phyloP scores from a whole-genome alignment of 352 stramenopile species.

The Elongisporangium senticosum region DNA sequence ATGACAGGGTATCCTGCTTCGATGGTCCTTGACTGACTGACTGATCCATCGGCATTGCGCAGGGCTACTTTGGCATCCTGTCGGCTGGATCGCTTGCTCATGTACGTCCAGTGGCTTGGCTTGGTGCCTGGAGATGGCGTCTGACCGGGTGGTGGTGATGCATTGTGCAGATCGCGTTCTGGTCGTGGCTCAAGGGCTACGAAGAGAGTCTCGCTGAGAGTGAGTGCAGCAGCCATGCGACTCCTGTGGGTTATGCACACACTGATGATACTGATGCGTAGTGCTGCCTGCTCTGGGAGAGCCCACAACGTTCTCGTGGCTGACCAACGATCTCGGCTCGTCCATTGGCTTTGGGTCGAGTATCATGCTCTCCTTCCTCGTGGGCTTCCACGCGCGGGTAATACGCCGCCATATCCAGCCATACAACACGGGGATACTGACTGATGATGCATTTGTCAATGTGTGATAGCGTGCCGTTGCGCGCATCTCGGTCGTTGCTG shows the following conservation, averaged over 20 bases:
- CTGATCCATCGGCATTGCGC: neutral
- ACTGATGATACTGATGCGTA: constrained; percentile 7
- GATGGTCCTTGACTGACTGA: neutral
- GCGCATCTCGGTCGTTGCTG: constrained; percentile 69
- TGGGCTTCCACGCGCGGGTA: constrained; percentile 81
- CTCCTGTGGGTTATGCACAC: neutral
- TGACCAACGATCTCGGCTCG: constrained; percentile 75
- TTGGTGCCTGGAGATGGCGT: neutral
- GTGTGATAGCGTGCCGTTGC: constrained; percentile 56
- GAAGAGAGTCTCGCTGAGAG: constrained; percentile 79
- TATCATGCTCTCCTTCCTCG: constrained; percentile 66
- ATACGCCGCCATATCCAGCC: neutral
- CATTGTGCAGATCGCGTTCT: constrained; percentile 73
- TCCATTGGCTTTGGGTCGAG: constrained; percentile 79
- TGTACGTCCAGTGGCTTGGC: constrained; percentile 21
- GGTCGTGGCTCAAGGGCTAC: constrained; percentile 87
- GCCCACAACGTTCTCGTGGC: constrained; percentile 75
- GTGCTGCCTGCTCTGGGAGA: constrained; percentile 59
- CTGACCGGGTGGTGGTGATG: neutral
- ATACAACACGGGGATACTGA: neutral
- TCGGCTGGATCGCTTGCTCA: constrained; percentile 74
- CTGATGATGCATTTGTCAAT: constrained; percentile 3
- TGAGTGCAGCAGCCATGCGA: constrained; percentile 16
- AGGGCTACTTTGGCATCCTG: constrained; percentile 81
- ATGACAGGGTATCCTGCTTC: neutral